phyloP scores from a whole-genome alignment of 2,329 filamentous ascomycete species.

The Penicillium hordei region DNA sequence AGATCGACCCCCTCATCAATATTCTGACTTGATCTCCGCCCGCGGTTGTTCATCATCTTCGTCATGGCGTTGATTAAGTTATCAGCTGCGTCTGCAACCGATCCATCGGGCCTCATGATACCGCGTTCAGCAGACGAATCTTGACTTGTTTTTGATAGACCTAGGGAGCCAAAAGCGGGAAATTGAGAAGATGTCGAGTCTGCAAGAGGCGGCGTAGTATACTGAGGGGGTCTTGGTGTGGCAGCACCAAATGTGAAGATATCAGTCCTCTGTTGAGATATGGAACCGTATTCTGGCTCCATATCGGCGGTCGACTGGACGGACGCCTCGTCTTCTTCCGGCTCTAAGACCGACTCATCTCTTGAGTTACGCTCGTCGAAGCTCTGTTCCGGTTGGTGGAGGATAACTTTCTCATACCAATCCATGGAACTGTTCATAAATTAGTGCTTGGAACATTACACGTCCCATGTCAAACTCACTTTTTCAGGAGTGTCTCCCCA shows the following conservation, averaged over 20 bases:
- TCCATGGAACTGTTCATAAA: constrained; percentile 22
- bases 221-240: constrained; percentile 7
- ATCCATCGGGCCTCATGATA: constrained; percentile 22
- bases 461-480: constrained; percentile 38
- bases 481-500: constrained; percentile 46
- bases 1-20: constrained; percentile 25
- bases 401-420: constrained; percentile 37
- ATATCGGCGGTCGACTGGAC: constrained; percentile 9
- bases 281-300: constrained; percentile 5
- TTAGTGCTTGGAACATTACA: neutral
- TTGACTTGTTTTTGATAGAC: neutral
- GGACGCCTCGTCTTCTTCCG: constrained; percentile 17
- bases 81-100: constrained; percentile 31
- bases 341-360: constrained; percentile 16
- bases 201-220: neutral
- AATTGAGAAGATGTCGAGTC: constrained; percentile 3
- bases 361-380: constrained; percentile 19
- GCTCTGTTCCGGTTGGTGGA: constrained; percentile 17
- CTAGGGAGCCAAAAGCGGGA: neutral
- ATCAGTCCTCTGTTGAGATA: neutral
- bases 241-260: constrained; percentile 1
- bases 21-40: constrained; percentile 23
- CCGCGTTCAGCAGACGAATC: neutral
- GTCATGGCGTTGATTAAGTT: constrained; percentile 37
- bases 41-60: constrained; percentile 32